Base-by-base conservation (phyloP, 345 rosid genomes). In the Salix exigua region DNA sequence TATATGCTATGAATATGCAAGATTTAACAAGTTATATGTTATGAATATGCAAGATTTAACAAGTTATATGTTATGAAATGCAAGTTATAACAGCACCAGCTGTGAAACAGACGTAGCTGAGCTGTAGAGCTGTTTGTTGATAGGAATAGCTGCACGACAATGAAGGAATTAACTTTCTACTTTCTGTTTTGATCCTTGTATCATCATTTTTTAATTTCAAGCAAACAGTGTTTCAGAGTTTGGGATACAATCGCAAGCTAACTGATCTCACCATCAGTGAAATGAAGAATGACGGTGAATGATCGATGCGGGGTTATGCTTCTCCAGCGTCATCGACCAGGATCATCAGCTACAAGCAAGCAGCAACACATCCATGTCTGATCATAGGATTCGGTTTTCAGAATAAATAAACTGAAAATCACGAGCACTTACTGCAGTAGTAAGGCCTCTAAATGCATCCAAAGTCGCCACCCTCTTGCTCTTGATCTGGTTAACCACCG, bases 121-220 rank as follows among this genome's bases (percentile, higher is more conserved):
- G 84, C 88, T 88, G 78, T 90, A 88, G 17, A 90, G 91, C 73
- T 90, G 91, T 75, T 88, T 90, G 85, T 91, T 91, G 67, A 91
- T 84, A 18, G 94, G 94, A 85, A 89, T 89, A 28, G 90, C 94
- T 91, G 87, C 74, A 82, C 70, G 65, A 7, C 9, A 31, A 17
- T 1, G 14, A 18, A 64, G 72, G 75, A 55, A 61, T 53, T 3
- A 38, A 1, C 6, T 42, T 51, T 1, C 6, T 5, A 12, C 12
- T 5, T 7, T 58, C n/a, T 5, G 3, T 23, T 46, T 72, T 66
- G 21, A 44, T 44, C 50, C 13, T 44, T 12, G 2, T 9, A n/a
- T 58, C 23, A 58, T n/a, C 19, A 33, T 64, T 33, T 25, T 51
- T 51, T 11, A 66, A 8, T 48, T 10, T 6, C 48, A 53, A 8